Evolutionary conservation across 2,329 filamentous ascomycete genomes (phyloP).

Genomic region (Fusarium sp.): DNA sequence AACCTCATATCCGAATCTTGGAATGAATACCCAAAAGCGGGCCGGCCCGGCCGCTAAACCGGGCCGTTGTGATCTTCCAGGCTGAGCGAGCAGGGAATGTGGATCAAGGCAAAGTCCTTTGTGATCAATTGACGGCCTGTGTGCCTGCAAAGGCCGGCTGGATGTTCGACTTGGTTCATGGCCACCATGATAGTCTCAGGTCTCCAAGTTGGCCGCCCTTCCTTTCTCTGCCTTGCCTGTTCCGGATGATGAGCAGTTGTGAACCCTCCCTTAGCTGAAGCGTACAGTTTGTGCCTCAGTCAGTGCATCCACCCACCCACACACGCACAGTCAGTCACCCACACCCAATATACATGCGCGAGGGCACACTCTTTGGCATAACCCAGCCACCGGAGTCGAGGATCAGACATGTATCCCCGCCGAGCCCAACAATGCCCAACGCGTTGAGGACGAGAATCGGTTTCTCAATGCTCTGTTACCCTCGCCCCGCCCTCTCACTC

Average conservation of each 20-base stretch:
- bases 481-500: conserved; percentile 24
- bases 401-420: conserved; percentile 32
- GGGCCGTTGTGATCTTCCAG: conserved; percentile 40
- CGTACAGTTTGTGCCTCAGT: conserved; percentile 31
- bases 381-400: conserved; percentile 36
- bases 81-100: conserved; percentile 25
- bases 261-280: conserved; percentile 28
- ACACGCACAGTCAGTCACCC: conserved; percentile 24
- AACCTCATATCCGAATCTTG: conserved; percentile 15
- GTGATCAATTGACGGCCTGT: conserved; percentile 23
- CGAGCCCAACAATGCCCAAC: conserved; percentile 45
- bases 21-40: conserved; percentile 37
- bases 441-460: conserved; percentile 21
- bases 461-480: conserved; percentile 9
- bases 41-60: conserved; percentile 42
- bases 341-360: conserved; percentile 32
- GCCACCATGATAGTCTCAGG: conserved; percentile 23
- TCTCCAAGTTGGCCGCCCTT: conserved; percentile 32
- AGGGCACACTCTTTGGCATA: conserved; percentile 32
- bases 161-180: conserved; percentile 20
- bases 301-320: conserved; percentile 36
- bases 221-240: conserved; percentile 22
- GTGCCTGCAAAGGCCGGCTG: conserved; percentile 17
- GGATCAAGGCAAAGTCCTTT: conserved; percentile 11
- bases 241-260: conserved; percentile 28